Evolutionary conservation across 2,329 filamentous ascomycete genomes (phyloP), one percentile per base, ranked within the genome.

Genomic region (Mollisiaceae sp.): DNA sequence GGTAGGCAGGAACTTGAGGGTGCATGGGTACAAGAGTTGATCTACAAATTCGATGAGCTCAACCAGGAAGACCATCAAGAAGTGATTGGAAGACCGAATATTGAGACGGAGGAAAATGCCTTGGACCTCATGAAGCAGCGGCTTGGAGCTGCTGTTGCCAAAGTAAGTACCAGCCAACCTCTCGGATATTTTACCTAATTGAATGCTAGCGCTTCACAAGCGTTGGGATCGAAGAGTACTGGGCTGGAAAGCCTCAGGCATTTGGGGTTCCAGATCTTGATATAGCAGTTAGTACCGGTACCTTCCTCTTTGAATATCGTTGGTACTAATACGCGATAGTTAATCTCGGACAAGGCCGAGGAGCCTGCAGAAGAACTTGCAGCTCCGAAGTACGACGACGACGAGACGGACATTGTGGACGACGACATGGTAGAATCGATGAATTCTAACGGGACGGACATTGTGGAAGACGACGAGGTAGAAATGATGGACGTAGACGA

Each of bases 211-310:
- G 43, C 5, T 60, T 50, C 36, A 60, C 59, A 5, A 39, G 32
- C 27, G 4, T 52, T 2, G 59, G 57, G 22, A 47, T 60, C n/a
- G 59, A 60, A 43, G 45, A 60, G 24, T 60, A 60, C 43, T 60
- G 59, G 59, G 59, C 43, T 36, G 27, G 2, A 32, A 60, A 60
- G 59, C 12, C 27, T 6, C 52, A 36, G 22, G 22, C 6, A 36
- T 24, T 14, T 47, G 27, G 18, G 41, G 35, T 38, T 9, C 59
- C 43, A 20, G 22, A 59, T 9, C 32, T 60, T 8, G 41, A 60
- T 52, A 20, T 52, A 47, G 59, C 43, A 43, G 59, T 60, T 14
- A 59, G 57, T 56, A 32, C 27, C 27, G 47, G 57, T 56, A 32
- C 27, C 27, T 32, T 32, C 6, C 27, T 36, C 35, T 56, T 56